Percentiles rank a stretch among this genome's conserved stretches.
Evolutionary conservation across 2,329 filamentous ascomycete species (phyloP).

Genomic region (Thermoascus crustaceus): DNA sequence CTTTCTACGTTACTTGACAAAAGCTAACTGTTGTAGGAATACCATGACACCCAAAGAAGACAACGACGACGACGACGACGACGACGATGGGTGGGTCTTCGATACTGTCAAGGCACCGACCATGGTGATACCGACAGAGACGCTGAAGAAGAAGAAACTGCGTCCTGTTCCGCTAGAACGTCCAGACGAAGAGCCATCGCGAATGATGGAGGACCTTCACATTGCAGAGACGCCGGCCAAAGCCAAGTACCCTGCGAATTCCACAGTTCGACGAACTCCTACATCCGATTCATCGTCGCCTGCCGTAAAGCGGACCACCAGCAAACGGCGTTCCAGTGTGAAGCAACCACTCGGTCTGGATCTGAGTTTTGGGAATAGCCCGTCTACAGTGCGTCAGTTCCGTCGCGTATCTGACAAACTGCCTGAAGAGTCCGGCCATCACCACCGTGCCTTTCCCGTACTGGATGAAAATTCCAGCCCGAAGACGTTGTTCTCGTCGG

Average conservation of each 20-base stretch:
- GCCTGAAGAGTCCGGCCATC: slow-evolving; percentile 20
- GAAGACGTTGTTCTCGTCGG: slow-evolving; percentile 25
- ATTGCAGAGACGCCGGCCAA: slow-evolving; percentile 38
- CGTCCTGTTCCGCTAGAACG: slow-evolving; percentile 28
- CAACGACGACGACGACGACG: slow-evolving; percentile 68
- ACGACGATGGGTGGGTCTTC: slow-evolving; percentile 88
- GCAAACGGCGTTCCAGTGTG: slow-evolving; percentile 39
- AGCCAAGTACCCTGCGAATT: slow-evolving; percentile 48
- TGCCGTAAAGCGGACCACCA: slow-evolving; percentile 30
- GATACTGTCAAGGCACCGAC: slow-evolving; percentile 76
- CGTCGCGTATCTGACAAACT: slow-evolving; percentile 71
- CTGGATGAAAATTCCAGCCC: slow-evolving; percentile 35
- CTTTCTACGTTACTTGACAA: not conserved
- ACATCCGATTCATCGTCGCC: slow-evolving; percentile 40
- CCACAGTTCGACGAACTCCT: slow-evolving; percentile 44
- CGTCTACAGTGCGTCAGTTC: slow-evolving; percentile 86
- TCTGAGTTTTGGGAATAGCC: slow-evolving; percentile 87
- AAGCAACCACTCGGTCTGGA: slow-evolving; percentile 81
- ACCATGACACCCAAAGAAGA: slow-evolving; percentile 57
- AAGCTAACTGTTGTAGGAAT: slow-evolving; percentile 37
- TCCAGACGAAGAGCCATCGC: slow-evolving; percentile 29
- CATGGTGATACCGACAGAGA: slow-evolving; percentile 47
- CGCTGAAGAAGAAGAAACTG: slow-evolving; percentile 39
- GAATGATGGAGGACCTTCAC: slow-evolving; percentile 32
- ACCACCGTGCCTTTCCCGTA: slow-evolving; percentile 18